Evolutionary conservation across 202 grass and related monocot species (phyloP).

Genomic region (Thinopyrum obtusiflorum): DNA sequence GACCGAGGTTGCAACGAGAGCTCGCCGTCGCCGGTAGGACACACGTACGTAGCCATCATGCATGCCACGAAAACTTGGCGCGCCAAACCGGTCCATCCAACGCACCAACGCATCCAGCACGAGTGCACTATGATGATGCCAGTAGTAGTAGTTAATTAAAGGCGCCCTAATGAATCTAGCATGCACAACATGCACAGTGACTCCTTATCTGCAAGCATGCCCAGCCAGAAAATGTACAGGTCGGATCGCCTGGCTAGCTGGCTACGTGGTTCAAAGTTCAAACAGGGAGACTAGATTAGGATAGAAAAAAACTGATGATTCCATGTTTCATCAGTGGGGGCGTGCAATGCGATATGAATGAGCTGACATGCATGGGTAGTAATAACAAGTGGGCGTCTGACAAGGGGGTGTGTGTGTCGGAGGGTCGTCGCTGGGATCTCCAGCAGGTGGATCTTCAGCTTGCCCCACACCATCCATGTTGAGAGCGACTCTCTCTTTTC

Average conservation of each 20-base stretch:
- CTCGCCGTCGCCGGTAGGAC: not conserved
- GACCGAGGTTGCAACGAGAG: not conserved
- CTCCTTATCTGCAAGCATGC: not conserved
- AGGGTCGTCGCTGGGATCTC: slow-evolving; percentile 17
- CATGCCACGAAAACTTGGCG: not conserved
- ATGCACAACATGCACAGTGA: not conserved
- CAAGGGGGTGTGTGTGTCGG: not conserved
- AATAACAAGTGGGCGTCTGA: slow-evolving; percentile 7
- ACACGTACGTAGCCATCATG: not conserved
- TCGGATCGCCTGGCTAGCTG: not conserved
- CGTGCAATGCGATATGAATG: not conserved
- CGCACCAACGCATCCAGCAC: not conserved
- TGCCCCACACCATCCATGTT: slow-evolving; percentile 31
- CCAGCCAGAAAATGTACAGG: too few relatives aligned
- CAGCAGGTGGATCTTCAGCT: slow-evolving; percentile 24
- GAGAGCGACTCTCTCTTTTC: not conserved
- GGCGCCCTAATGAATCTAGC: not conserved
- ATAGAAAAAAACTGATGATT: not conserved
- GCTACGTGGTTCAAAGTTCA: not conserved
- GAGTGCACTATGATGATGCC: not conserved
- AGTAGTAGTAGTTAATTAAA: not conserved
- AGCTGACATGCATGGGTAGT: not conserved
- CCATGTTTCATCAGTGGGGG: not conserved
- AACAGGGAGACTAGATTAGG: not conserved
- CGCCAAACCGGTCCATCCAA: not conserved